Conservation (phyloP, 31 red algal species). For the Pterothamnion heteromorphum region DNA sequence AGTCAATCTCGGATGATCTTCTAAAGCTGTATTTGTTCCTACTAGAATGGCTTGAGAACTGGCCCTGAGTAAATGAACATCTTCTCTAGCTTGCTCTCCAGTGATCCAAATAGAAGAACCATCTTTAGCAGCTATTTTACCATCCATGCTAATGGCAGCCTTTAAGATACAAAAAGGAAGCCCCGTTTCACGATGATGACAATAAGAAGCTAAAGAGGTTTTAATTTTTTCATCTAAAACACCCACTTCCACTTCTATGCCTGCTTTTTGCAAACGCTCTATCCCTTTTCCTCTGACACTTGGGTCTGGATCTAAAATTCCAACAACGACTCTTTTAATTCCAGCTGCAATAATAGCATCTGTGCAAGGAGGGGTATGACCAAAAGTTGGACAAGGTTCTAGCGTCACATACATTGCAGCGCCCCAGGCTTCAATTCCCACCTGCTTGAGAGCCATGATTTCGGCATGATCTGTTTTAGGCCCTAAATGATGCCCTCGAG, state of each 20-base stretch:
- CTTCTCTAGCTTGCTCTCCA: conserved; percentile 47
- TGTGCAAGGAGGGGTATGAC: conserved; percentile 80
- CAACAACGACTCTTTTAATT: conserved; percentile 66
- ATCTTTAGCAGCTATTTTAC: conserved; percentile 69
- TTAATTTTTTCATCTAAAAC: conserved; percentile 41
- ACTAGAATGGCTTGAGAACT: conserved; percentile 86
- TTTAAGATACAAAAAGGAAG: conserved; percentile 77
- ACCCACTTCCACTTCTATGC: conserved; percentile 65
- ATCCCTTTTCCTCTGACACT: conserved; percentile 59
- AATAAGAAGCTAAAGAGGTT: conserved; percentile 56
- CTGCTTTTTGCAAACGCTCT: conserved; percentile 52
- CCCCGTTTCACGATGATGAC: conserved; percentile 30
- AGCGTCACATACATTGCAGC: conserved; percentile 82
- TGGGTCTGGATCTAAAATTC: conserved; percentile 79
- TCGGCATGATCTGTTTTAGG: conserved; percentile 82
- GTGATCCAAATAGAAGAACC: conserved; percentile 83
- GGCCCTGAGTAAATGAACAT: conserved; percentile 64
- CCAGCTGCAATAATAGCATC: conserved; percentile 67
- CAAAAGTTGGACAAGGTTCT: conserved; percentile 84
- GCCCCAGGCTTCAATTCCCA: conserved; percentile 36
- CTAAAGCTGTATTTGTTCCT: conserved; percentile 68
- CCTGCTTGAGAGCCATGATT: conserved; percentile 53
- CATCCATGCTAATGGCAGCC: conserved; percentile 91
- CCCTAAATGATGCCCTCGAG: conserved; percentile 70
- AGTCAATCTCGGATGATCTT: conserved; percentile 84